Percentiles rank a stretch among this genome's conserved stretches.
These are phyloP conservation scores for Taiozyma sp. DNA, from an alignment of 1,139 yeast species.

Conservation along the genomic window DNA sequence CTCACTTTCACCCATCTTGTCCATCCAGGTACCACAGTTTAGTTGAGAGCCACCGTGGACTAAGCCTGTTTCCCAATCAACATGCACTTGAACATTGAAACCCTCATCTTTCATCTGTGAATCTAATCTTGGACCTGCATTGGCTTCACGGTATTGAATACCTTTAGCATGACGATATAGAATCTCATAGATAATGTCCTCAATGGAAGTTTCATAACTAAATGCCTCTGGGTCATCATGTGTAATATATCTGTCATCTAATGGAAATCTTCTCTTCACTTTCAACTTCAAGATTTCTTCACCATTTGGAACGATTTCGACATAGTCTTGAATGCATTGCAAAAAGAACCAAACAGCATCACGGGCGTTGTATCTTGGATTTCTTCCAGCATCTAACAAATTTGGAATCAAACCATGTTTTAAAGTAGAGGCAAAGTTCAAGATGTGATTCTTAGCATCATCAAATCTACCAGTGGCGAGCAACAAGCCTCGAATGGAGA, in stretches of 20 bases:
- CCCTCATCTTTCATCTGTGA: conserved; percentile 93
- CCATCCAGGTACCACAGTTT: conserved; percentile 99
- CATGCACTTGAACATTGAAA: conserved; percentile 72
- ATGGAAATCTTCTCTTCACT: conserved; percentile 82
- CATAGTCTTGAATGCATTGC: conserved; percentile 83
- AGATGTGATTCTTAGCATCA: conserved; percentile 76
- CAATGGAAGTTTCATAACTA: conserved; percentile 60
- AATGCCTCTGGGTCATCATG: conserved; percentile 74
- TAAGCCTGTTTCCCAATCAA: conserved; percentile 89
- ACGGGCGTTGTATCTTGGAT: conserved; percentile 93
- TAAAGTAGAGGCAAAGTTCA: conserved; percentile 85
- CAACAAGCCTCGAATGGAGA: conserved; percentile 77
- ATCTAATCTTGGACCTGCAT: conserved; percentile 87
- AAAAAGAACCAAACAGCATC: conserved; percentile 97
- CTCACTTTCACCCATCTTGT: conserved; percentile 95
- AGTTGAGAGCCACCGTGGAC: conserved; percentile 87
- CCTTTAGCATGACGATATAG: conserved; percentile 84
- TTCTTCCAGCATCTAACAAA: conserved; percentile 84
- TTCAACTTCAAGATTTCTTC: conserved; percentile 58
- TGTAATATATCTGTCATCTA: conserved; percentile 76
- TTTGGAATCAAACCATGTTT: conserved; percentile 96
- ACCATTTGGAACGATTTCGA: conserved; percentile 66
- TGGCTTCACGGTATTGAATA: conserved; percentile 86
- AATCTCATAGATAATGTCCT: conserved; percentile 79
- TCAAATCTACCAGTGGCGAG: conserved; percentile 74